Evolutionary conservation across 371 early-diverging fungal genomes (phyloP).

Genomic region (Mucor racemosus): DNA sequence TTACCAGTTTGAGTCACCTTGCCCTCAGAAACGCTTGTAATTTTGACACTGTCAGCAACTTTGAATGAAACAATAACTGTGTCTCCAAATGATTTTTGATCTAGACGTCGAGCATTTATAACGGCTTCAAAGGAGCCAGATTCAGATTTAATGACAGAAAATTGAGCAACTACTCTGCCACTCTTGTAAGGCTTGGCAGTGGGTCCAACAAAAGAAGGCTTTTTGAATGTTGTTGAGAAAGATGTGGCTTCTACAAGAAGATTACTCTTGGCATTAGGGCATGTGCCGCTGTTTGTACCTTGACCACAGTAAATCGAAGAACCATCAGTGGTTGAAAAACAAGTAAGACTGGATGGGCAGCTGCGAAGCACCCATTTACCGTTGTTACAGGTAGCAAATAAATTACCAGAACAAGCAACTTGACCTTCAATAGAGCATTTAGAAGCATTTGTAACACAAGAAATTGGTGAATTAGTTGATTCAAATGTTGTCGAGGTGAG

Average conservation of each 20-base stretch:
- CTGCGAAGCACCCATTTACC: conserved; percentile 29
- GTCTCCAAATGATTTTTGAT: conserved; percentile 22
- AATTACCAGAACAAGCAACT: conserved; percentile 23
- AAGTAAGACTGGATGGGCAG: conserved; percentile 34
- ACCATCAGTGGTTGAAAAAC: conserved; percentile 40
- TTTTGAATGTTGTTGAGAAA: conserved; percentile 4
- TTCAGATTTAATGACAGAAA: conserved; percentile 21
- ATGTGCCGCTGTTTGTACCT: conserved; percentile 11
- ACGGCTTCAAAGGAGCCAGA: conserved; percentile 21
- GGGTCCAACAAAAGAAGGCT: conserved; percentile 17
- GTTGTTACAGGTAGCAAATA: conserved; percentile 36
- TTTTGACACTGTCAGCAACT: conserved; percentile 23
- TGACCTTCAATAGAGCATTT: conserved; percentile 18
- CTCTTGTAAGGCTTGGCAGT: conserved; percentile 32
- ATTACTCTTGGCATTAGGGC: not conserved
- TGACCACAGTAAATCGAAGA: conserved; percentile 41
- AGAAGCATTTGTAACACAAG: conserved; percentile 20
- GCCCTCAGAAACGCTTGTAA: conserved; percentile 30
- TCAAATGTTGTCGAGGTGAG: conserved; percentile 4
- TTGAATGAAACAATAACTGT: conserved; percentile 32
- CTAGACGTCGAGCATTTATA: conserved; percentile 37
- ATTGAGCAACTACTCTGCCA: conserved; percentile 28
- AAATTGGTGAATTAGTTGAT: not conserved
- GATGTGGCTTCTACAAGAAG: not conserved
- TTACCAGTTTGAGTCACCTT: conserved; percentile 35